A percentile compares a stretch with the other conserved stretches of the same genome.
Conservation (phyloP, 2,329 filamentous ascomycete genomes). For the Akanthomyces uredinophilus region DNA sequence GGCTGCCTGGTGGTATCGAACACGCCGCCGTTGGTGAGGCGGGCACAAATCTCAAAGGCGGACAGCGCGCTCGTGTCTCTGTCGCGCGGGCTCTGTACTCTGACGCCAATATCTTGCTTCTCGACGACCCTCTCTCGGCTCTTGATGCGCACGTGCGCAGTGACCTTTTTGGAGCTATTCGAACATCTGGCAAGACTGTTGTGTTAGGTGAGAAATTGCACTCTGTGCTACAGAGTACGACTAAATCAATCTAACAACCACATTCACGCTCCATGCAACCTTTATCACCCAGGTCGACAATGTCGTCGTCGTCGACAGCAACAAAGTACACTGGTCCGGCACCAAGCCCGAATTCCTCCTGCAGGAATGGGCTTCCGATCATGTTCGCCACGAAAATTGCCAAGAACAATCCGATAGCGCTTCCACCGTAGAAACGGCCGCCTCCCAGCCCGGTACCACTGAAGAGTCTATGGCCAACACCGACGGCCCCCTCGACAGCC, state of each 20-base stretch:
- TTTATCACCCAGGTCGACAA: background rate
- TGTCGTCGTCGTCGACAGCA: conserved; percentile 6
- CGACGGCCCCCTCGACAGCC: background rate
- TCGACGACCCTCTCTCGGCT: conserved; percentile 11
- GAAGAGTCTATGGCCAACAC: background rate
- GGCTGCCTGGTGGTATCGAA: background rate
- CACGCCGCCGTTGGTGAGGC: conserved; percentile 10
- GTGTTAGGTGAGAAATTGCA: background rate
- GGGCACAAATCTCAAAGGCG: conserved; percentile 8
- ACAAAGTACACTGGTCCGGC: background rate
- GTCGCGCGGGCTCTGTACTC: conserved; percentile 9
- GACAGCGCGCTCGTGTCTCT: conserved; percentile 7
- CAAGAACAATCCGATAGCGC: background rate
- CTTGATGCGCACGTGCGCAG: conserved; percentile 10
- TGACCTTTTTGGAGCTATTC: background rate
- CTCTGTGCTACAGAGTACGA: background rate
- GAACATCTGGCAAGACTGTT: background rate
- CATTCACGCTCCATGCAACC: background rate
- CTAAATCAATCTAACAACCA: background rate
- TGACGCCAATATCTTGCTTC: conserved; percentile 9
- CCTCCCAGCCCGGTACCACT: background rate
- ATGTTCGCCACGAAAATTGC: background rate
- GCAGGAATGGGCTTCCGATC: background rate
- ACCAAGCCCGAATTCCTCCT: background rate
- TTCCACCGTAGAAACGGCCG: no score